Conservation (phyloP, 345 rosid genomes). For the Erodium maritimum region DNA sequence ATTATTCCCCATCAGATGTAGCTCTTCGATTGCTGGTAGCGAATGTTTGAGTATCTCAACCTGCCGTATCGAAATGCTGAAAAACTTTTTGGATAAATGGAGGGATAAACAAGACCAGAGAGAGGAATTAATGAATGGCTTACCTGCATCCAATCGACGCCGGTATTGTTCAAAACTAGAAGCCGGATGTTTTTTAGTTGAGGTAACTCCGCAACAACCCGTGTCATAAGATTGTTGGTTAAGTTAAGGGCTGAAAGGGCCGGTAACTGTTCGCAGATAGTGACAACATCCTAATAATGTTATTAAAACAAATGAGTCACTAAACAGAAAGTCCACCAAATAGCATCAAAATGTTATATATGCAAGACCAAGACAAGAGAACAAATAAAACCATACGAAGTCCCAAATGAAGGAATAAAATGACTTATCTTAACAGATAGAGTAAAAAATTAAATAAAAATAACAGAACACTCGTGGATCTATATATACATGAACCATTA, state of each 20-base stretch:
- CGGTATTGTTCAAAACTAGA: constrained; percentile 63
- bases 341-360: not conserved
- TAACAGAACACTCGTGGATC: too few relatives aligned
- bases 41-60: constrained; percentile 56
- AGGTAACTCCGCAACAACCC: constrained; percentile 29
- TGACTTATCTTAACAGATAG: too few relatives aligned
- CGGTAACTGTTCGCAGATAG: constrained; percentile 61
- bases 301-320: constrained; percentile 4
- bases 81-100: not conserved
- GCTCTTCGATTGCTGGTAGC: constrained; percentile 69
- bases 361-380: not conserved
- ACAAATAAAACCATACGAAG: too few relatives aligned
- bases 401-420: too few relatives aligned
- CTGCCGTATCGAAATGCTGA: constrained; percentile 24
- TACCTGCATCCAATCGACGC: constrained; percentile 73
- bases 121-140: constrained; percentile 2
- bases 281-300: constrained; percentile 45
- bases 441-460: too few relatives aligned
- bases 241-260: constrained; percentile 52
- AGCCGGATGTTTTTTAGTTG: constrained; percentile 44
- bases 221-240: constrained; percentile 53
- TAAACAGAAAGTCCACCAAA: not conserved
- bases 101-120: constrained; percentile 3
- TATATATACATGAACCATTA: too few relatives aligned
- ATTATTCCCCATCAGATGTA: constrained; percentile 81